Conservation (phyloP, 768 basidiomycete genomes). For the Leccinum variicolor region DNA sequence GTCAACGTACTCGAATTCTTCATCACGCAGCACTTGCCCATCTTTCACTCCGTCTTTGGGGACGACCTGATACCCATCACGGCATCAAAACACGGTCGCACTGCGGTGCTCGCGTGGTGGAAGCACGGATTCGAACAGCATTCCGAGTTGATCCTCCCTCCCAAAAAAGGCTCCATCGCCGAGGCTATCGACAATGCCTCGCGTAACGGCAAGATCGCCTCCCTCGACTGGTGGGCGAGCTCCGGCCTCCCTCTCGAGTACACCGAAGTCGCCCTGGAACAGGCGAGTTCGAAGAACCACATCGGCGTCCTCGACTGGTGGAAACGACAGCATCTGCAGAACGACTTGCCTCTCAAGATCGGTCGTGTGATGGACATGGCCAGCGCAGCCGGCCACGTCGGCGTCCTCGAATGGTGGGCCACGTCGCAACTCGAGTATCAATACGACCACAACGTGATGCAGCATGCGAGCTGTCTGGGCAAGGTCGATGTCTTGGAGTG, state of each 20-base stretch:
- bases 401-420: conserved; percentile 84
- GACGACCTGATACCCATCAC: conserved; percentile 71
- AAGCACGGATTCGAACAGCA: conserved; percentile 60
- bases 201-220: conserved; percentile 66
- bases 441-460: conserved; percentile 73
- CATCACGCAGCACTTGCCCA: conserved; percentile 57
- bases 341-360: conserved; percentile 65
- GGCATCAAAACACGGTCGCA: conserved; percentile 74
- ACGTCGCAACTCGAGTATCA: conserved; percentile 73
- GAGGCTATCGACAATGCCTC: conserved; percentile 81
- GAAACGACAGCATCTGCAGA: conserved; percentile 53
- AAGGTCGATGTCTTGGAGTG: conserved; percentile 78
- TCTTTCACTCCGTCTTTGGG: conserved; percentile 64
- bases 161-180: conserved; percentile 50
- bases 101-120: conserved; percentile 79
- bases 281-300: conserved; percentile 75
- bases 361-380: conserved; percentile 87
- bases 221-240: conserved; percentile 79
- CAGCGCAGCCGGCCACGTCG: conserved; percentile 70
- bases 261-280: conserved; percentile 75
- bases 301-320: conserved; percentile 83
- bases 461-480: conserved; percentile 77
- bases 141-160: conserved; percentile 55
- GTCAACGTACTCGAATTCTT: conserved; percentile 74
- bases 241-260: conserved; percentile 69